A percentile compares a stretch with the other conserved stretches of the same genome.
Evolutionary conservation across 768 basidiomycete species (phyloP).

Genomic region (Termitomyces sp.): DNA sequence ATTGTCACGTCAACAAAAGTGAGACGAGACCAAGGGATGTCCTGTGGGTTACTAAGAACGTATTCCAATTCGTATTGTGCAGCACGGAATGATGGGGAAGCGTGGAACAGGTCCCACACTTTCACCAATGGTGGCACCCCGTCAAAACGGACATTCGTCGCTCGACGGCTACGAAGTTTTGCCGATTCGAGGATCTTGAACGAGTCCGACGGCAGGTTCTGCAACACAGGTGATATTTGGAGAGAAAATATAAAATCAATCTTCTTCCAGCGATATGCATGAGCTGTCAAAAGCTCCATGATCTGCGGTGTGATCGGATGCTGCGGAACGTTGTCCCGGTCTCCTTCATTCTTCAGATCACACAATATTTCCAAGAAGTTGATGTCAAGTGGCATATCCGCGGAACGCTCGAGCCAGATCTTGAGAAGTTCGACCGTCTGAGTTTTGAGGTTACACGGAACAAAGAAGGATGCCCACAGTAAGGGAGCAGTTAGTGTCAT

Average conservation of each 20-base stretch:
- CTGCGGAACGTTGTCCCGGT: background rate
- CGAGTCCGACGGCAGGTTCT: background rate
- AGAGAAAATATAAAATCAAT: conserved; percentile 4
- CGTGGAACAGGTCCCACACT: conserved; percentile 3
- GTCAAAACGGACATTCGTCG: conserved; percentile 1
- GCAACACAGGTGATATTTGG: background rate
- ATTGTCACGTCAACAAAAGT: conserved; percentile 1
- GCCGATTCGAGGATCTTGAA: conserved; percentile 3
- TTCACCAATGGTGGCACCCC: background rate
- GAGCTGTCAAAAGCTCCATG: conserved; percentile 5
- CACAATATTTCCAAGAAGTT: background rate
- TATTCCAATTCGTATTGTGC: conserved; percentile 3
- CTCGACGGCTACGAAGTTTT: background rate
- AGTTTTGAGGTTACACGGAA: background rate
- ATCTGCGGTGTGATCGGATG: conserved; percentile 1
- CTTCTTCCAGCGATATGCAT: conserved; percentile 4
- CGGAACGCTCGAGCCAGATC: conserved; percentile 5
- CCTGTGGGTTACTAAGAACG: background rate
- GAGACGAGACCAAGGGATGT: conserved; percentile 6
- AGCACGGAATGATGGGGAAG: background rate
- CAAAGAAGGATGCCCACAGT: background rate
- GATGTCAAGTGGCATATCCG: background rate
- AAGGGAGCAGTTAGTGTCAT: background rate
- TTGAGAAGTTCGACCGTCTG: background rate
- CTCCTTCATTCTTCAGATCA: background rate